A percentile compares a stretch with the other conserved stretches of the same genome.
Conservation (phyloP, 2,329 filamentous ascomycete species). For the Talaromyces funiculosus region DNA sequence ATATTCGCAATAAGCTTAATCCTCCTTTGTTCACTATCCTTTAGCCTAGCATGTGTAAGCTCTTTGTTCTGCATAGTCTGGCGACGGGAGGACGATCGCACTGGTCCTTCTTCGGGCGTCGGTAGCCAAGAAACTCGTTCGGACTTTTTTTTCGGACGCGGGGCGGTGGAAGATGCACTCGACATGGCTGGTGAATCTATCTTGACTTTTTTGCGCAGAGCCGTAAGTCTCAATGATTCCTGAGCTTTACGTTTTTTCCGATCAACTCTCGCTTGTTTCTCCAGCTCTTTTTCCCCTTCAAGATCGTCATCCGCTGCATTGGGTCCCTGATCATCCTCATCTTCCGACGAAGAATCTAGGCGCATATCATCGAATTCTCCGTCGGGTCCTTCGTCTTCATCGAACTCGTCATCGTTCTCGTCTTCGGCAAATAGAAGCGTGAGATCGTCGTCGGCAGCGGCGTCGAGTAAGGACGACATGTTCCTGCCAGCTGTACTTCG, state of each 20-base stretch:
- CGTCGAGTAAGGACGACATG: constrained; percentile 70
- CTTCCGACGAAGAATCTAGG: constrained; percentile 78
- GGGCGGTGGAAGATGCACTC: constrained; percentile 18
- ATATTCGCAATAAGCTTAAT: constrained; percentile 50
- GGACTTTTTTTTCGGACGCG: constrained; percentile 60
- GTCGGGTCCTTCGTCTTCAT: constrained; percentile 35
- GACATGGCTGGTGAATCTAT: constrained; percentile 53
- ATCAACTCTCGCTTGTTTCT: constrained; percentile 67
- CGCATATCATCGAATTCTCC: constrained; percentile 68
- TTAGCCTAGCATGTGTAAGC: constrained; percentile 45
- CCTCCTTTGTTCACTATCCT: constrained; percentile 45
- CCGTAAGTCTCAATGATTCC: constrained; percentile 58
- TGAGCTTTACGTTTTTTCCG: constrained; percentile 77
- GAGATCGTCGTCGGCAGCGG: constrained; percentile 64
- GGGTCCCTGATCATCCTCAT: constrained; percentile 69
- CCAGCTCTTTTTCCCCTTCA: constrained; percentile 81
- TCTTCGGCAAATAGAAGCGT: constrained; percentile 61
- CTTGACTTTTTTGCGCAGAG: constrained; percentile 64
- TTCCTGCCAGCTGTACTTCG: constrained; percentile 80
- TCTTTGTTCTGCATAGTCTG: constrained; percentile 63
- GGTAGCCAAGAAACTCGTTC: constrained; percentile 67
- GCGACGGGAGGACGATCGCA: constrained; percentile 56
- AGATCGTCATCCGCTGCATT: constrained; percentile 58
- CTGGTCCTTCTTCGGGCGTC: constrained; percentile 56
- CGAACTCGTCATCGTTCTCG: constrained; percentile 48